A percentile compares a stretch with the other conserved stretches of the same genome.
Evolutionary conservation across 176 grass and related monocot species (phyloP).

Genomic region (Oryza australiensis): DNA sequence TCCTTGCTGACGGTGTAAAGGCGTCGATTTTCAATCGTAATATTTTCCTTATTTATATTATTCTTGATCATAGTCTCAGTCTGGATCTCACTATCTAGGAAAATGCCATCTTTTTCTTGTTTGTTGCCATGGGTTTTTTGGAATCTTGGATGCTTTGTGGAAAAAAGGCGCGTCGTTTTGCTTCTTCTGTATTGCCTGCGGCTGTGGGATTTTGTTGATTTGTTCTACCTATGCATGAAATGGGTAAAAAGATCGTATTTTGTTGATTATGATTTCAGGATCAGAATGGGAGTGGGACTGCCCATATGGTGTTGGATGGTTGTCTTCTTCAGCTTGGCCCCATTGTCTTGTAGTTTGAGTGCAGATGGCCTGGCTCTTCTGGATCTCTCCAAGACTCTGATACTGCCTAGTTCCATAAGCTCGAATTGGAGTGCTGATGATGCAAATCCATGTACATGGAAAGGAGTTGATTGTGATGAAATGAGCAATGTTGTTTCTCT

Average conservation of each 20-base stretch:
- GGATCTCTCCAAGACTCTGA: slow-evolving; percentile 50
- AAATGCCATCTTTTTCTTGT: neutral
- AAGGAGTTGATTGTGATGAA: slow-evolving; percentile 42
- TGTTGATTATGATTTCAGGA: slow-evolving; percentile 2
- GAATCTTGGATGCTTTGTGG: neutral
- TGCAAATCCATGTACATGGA: slow-evolving; percentile 58
- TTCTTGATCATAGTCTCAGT: neutral
- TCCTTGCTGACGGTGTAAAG: neutral
- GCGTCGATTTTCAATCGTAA: too few relatives aligned
- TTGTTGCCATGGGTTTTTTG: neutral
- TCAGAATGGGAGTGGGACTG: too few relatives aligned
- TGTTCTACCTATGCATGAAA: neutral
- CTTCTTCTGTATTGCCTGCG: neutral
- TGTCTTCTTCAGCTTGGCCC: slow-evolving; percentile 37
- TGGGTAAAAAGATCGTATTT: neutral
- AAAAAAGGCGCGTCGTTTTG: neutral
- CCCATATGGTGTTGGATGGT: slow-evolving; percentile 10
- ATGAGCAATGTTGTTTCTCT: slow-evolving; percentile 39
- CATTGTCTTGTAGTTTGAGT: slow-evolving; percentile 41
- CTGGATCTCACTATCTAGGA: neutral
- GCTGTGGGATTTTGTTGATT: neutral
- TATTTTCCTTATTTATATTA: neutral
- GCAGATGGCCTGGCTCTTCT: slow-evolving; percentile 56
- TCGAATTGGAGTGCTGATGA: slow-evolving; percentile 54
- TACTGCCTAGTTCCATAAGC: slow-evolving; percentile 38